Evolutionary conservation across 495 filamentous ascomycete genomes (phyloP).

Genomic region (Podospora didyma): DNA sequence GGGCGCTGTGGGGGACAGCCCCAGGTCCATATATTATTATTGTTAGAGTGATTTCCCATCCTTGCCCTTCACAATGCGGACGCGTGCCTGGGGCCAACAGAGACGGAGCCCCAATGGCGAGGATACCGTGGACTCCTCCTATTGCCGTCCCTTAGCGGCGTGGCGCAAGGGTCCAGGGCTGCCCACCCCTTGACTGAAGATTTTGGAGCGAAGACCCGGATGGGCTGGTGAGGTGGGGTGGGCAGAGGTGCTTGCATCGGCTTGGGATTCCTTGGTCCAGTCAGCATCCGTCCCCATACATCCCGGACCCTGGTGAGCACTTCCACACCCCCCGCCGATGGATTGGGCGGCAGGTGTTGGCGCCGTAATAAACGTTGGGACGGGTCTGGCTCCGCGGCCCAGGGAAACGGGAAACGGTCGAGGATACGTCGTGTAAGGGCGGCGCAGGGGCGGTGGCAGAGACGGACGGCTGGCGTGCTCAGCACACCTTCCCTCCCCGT

Average conservation of each 20-base stretch:
- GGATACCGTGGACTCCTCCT: not conserved
- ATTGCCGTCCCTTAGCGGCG: not conserved
- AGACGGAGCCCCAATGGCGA: not conserved
- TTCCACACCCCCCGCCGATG: not conserved
- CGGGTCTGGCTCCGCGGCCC: not conserved
- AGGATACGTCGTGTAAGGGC: not conserved
- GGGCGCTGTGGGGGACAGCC: slow-evolving; percentile 16
- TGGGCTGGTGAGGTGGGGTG: not conserved
- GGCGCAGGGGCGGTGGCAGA: not conserved
- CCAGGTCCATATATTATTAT: slow-evolving; percentile 14
- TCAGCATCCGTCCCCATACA: too few relatives aligned
- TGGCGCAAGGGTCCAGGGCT: not conserved
- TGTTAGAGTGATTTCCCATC: slow-evolving; percentile 18
- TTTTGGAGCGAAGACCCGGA: not conserved
- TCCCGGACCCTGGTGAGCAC: too few relatives aligned
- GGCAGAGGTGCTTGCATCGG: not conserved
- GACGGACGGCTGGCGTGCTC: not conserved
- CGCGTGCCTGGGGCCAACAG: slow-evolving; percentile 1
- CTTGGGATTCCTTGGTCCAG: too few relatives aligned
- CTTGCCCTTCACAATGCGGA: slow-evolving; percentile 16
- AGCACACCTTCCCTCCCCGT: not conserved
- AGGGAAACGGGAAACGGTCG: not conserved
- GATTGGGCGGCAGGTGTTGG: not conserved
- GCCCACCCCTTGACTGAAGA: not conserved
- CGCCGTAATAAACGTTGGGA: not conserved